These are phyloP conservation scores for Scheffersomyces ergatensis DNA, from an alignment of 805 yeast species.

Conservation along the genomic window DNA sequence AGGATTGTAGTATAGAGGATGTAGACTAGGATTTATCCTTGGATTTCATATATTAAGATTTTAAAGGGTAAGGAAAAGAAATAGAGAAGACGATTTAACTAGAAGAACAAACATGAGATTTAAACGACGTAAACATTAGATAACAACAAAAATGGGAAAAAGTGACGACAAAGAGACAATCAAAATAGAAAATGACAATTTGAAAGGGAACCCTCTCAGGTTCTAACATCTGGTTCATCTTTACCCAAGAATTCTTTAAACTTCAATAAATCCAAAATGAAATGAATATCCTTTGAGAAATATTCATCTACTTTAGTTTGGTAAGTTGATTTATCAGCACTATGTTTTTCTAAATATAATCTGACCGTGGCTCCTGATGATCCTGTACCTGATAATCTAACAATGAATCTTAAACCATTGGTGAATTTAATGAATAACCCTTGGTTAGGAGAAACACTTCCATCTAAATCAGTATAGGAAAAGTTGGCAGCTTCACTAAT, in stretches of 20 bases:
- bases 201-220: constrained; percentile 38
- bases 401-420: constrained; percentile 81
- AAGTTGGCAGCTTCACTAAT: constrained; percentile 84
- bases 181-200: too few species aligned
- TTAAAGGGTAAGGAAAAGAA: too few species aligned
- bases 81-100: too few species aligned
- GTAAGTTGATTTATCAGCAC: constrained; percentile 53
- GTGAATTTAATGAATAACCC: constrained; percentile 82
- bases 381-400: constrained; percentile 95
- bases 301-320: constrained; percentile 60
- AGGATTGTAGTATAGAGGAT: too few species aligned
- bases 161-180: too few species aligned
- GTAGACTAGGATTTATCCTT: too few species aligned
- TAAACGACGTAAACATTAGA: too few species aligned
- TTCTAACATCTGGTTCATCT: constrained; percentile 85
- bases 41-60: too few species aligned
- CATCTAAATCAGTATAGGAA: constrained; percentile 91
- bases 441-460: constrained; percentile 82
- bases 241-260: constrained; percentile 75
- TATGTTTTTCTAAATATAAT: constrained; percentile 83
- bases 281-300: constrained; percentile 58
- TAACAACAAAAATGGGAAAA: too few species aligned
- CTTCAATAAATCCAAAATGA: constrained; percentile 65
- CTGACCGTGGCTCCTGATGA: constrained; percentile 97
- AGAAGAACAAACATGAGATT: too few species aligned